phyloP scores from a whole-genome alignment of 1,139 yeast genomes.

The Schwanniomyces etchellsii region DNA sequence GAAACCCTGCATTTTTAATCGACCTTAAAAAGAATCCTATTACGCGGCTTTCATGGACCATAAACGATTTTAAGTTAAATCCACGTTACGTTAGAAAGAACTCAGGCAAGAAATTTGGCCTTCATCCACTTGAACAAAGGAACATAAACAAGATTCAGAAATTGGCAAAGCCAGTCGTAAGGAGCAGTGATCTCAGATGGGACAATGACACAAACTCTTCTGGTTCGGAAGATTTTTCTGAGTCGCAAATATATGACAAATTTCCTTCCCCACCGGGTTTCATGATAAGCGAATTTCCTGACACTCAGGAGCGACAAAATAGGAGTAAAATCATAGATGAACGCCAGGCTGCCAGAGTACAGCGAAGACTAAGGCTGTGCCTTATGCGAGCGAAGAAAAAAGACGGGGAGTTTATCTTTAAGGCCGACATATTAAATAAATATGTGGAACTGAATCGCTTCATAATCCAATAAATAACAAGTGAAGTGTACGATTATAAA shows the following conservation, averaged over 20 bases:
- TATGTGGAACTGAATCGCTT: slow-evolving; percentile 9
- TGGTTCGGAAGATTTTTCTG: slow-evolving; percentile 5
- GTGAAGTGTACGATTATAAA: too few species aligned
- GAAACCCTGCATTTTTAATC: slow-evolving; percentile 16
- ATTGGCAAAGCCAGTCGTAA: slow-evolving; percentile 11
- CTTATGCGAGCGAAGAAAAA: slow-evolving; percentile 6
- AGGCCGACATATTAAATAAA: slow-evolving; percentile 11
- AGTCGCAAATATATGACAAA: slow-evolving; percentile 31
- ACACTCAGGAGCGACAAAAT: slow-evolving; percentile 43
- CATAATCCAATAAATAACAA: slow-evolving; percentile 11
- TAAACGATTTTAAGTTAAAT: slow-evolving; percentile 43
- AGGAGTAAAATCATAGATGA: slow-evolving; percentile 11
- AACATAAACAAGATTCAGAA: slow-evolving; percentile 23
- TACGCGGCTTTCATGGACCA: slow-evolving; percentile 30
- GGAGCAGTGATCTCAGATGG: slow-evolving; percentile 13
- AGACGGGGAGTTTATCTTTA: slow-evolving; percentile 15
- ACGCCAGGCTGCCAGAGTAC: slow-evolving; percentile 14
- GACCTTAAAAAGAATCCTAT: slow-evolving; percentile 24
- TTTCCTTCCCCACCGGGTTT: slow-evolving; percentile 64
- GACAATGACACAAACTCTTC: slow-evolving; percentile 6
- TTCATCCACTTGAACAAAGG: slow-evolving; percentile 24
- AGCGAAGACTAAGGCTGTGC: slow-evolving; percentile 13
- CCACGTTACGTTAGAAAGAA: slow-evolving; percentile 17
- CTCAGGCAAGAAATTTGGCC: slow-evolving; percentile 19
- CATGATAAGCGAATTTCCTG: slow-evolving; percentile 58